phyloP scores from a whole-genome alignment of 306 rosid species.

The Fragaria ananassa region DNA sequence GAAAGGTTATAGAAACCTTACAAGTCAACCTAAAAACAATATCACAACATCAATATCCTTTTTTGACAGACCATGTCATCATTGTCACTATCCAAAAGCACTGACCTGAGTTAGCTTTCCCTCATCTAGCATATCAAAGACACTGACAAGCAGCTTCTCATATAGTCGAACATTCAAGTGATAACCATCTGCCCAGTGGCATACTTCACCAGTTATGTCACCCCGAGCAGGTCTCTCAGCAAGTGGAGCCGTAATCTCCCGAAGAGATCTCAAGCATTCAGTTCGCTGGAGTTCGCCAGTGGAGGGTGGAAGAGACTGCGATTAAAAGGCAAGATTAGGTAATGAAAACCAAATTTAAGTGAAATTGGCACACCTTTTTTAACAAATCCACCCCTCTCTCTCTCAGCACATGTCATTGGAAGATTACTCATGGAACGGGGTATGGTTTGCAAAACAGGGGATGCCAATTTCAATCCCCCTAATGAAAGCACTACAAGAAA shows the following conservation, averaged over 20 bases:
- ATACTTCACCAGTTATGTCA: slow-evolving; percentile 97
- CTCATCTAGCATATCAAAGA: slow-evolving; percentile 94
- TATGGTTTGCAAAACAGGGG: too few species aligned
- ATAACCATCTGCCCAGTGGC: slow-evolving; percentile 99
- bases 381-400: too few species aligned
- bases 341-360: neutral
- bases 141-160: slow-evolving; percentile 87
- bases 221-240: slow-evolving; percentile 99
- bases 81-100: slow-evolving; percentile 30
- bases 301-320: slow-evolving; percentile 81
- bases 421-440: too few species aligned
- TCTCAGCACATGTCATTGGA: too few species aligned
- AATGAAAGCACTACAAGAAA: neutral
- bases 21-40: neutral
- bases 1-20: slow-evolving; percentile 12
- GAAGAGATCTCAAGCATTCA: slow-evolving; percentile 83
- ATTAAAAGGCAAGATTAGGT: slow-evolving; percentile 14
- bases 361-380: too few species aligned
- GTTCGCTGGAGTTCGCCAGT: slow-evolving; percentile 89
- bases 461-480: too few species aligned
- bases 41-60: slow-evolving; percentile 15
- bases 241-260: slow-evolving; percentile 77
- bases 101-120: slow-evolving; percentile 94
- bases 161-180: slow-evolving; percentile 81
- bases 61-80: slow-evolving; percentile 18